These are phyloP conservation scores for Rhodotorula graminis DNA, from an alignment of 768 basidiomycete genomes.

Conservation along the genomic window DNA sequence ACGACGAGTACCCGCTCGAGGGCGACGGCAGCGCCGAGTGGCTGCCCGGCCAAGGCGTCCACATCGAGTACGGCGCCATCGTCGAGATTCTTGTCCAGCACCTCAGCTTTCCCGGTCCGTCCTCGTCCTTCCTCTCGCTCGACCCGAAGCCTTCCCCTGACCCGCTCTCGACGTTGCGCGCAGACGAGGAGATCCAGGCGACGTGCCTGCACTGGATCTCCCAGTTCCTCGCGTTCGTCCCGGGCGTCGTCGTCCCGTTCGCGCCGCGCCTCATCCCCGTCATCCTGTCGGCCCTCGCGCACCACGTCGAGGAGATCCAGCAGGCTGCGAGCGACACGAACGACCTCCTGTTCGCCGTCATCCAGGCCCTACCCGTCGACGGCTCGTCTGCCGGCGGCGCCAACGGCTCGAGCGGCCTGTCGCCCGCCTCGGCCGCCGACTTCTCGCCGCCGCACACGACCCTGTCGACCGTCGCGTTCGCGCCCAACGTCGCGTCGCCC, in stretches of 20 bases:
- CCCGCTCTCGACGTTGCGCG: no score
- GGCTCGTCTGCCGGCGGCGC: no score
- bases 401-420: neutral
- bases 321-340: constrained; percentile 80
- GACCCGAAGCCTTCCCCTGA: neutral
- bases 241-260: constrained; percentile 89
- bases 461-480: neutral
- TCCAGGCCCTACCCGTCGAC: constrained; percentile 67
- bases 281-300: constrained; percentile 89
- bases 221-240: constrained; percentile 78
- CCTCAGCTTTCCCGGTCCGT: constrained; percentile 69
- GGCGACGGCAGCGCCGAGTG: constrained; percentile 55
- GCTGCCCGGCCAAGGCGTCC: constrained; percentile 90
- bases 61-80: constrained; percentile 82
- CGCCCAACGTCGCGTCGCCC: constrained; percentile 12
- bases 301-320: constrained; percentile 83
- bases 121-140: constrained; percentile 1
- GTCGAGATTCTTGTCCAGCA: constrained; percentile 89
- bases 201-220: constrained; percentile 90
- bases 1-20: constrained; percentile 42
- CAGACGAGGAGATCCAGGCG: constrained; percentile 91
- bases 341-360: constrained; percentile 72
- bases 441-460: neutral
- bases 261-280: constrained; percentile 88
- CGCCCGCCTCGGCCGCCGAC: neutral